phyloP scores from a whole-genome alignment of 2,329 filamentous ascomycete species.

The Domatiomyces catenatus region DNA sequence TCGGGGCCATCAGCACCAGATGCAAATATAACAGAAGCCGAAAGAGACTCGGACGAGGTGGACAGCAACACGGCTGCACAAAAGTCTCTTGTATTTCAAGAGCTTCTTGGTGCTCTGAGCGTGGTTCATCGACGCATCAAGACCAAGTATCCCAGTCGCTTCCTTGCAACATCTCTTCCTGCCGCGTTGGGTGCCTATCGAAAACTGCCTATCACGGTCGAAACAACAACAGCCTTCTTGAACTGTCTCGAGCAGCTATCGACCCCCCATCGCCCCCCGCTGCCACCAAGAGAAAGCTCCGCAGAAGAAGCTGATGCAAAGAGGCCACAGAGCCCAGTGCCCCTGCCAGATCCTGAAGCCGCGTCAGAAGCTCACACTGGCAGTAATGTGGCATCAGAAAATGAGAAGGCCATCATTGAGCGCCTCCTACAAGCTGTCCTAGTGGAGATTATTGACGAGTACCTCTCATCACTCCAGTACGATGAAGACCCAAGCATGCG shows the following conservation, averaged over 20 bases:
- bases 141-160: slow-evolving; percentile 48
- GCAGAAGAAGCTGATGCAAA: slow-evolving; percentile 20
- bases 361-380: slow-evolving; percentile 36
- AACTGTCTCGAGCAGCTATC: slow-evolving; percentile 43
- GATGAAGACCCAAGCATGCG: slow-evolving; percentile 21
- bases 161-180: slow-evolving; percentile 48
- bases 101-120: slow-evolving; percentile 38
- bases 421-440: slow-evolving; percentile 47
- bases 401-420: slow-evolving; percentile 37
- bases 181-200: slow-evolving; percentile 45
- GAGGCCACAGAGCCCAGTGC: slow-evolving; percentile 17
- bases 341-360: slow-evolving; percentile 43
- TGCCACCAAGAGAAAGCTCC: slow-evolving; percentile 44
- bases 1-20: background rate
- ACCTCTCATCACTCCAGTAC: slow-evolving; percentile 19
- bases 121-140: slow-evolving; percentile 46
- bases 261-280: slow-evolving; percentile 41
- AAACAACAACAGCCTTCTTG: slow-evolving; percentile 42
- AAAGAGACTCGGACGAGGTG: slow-evolving; percentile 13
- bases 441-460: slow-evolving; percentile 47
- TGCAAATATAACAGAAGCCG: background rate
- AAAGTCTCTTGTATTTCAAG: slow-evolving; percentile 33
- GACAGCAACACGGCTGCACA: slow-evolving; percentile 17
- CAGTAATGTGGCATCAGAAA: slow-evolving; percentile 27
- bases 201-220: slow-evolving; percentile 36